These are phyloP conservation scores for Micromonas pusilla DNA, from an alignment of 139 green algal genomes.

Conservation along the genomic window DNA sequence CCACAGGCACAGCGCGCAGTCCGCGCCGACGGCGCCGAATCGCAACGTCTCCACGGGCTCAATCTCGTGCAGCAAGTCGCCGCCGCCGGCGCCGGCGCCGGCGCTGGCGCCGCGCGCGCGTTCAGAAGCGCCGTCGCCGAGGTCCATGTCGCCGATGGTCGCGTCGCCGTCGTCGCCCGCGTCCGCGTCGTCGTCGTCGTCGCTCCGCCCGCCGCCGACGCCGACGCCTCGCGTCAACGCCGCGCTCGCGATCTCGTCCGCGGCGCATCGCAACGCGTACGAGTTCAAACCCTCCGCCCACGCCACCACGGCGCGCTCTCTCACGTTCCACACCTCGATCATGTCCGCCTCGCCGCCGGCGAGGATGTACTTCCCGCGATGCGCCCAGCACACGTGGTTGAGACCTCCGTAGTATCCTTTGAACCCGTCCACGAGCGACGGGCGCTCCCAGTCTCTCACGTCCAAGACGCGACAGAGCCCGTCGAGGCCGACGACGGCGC, in stretches of 20 bases:
- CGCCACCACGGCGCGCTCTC: background rate
- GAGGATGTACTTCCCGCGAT: background rate
- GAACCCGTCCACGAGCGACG: constrained; percentile 1
- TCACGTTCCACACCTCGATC: background rate
- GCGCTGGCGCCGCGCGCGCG: no score
- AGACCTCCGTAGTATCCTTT: constrained; percentile 13
- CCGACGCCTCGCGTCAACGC: background rate
- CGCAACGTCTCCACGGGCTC: background rate
- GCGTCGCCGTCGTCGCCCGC: background rate
- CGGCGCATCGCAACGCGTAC: no score
- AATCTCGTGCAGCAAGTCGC: background rate
- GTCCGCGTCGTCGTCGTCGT: background rate
- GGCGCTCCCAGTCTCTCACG: background rate
- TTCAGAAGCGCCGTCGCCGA: no score
- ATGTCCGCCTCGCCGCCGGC: constrained; percentile 10
- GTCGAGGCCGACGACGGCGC: background rate
- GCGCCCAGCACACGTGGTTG: background rate
- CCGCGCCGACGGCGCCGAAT: background rate
- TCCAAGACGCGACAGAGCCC: constrained; percentile 4
- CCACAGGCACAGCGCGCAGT: constrained; percentile 8
- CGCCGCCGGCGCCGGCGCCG: no score
- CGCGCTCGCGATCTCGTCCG: background rate
- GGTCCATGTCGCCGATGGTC: no score
- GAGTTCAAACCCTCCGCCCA: background rate
- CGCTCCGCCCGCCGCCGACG: background rate